Base-by-base conservation (phyloP, 306 rosid genomes). In the Ormosia semicastrata region DNA sequence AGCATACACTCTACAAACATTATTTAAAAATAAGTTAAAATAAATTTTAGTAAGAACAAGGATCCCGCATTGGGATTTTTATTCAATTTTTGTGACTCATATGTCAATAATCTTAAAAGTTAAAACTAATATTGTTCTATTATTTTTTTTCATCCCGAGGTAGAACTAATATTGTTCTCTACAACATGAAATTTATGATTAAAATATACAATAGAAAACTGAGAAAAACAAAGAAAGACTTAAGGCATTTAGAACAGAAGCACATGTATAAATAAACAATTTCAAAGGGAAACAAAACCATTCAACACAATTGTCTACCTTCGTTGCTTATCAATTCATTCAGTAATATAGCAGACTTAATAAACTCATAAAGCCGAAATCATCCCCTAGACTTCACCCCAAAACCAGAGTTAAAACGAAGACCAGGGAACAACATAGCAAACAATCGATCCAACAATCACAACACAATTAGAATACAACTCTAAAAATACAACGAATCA, bases 361-460 rank as follows among this genome's bases (percentile, higher is more conserved):
- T 5, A 68, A 59, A 17, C 24, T 5, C 77, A 73, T 17, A 14
- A 71, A 36, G 41, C 50, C 40, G 34, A 11, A 57, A 66, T 5
- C 13, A 43, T 70, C 56, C n/a, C 29, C 64, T 4, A 6, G n/a
- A 76, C 33, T n/a, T 68, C 8, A n/a, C 47, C 58, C 50, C 24
- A 76, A 76, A 71, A 71, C 29, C 64, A n/a, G 34, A 14, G 43
- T 30, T 47, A 9, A 34, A 39, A 37, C 8, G 40, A 37, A 40
- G 56, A 65, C 7, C 72, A 56, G 24, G 8, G 3, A 58, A 58
- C 33, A 67, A 41, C 8, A 62, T 7, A 32, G 32, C 78, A 68
- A 49, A 32, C 52, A 57, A 74, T 32, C 69, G 53, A 78, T 32
- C 78, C 69, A 70, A 24, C 54, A 36, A 69, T 50, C 44, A 66